Conservation (phyloP, 1,284 basidiomycete species). For the Cryptococcus wingfieldii region DNA sequence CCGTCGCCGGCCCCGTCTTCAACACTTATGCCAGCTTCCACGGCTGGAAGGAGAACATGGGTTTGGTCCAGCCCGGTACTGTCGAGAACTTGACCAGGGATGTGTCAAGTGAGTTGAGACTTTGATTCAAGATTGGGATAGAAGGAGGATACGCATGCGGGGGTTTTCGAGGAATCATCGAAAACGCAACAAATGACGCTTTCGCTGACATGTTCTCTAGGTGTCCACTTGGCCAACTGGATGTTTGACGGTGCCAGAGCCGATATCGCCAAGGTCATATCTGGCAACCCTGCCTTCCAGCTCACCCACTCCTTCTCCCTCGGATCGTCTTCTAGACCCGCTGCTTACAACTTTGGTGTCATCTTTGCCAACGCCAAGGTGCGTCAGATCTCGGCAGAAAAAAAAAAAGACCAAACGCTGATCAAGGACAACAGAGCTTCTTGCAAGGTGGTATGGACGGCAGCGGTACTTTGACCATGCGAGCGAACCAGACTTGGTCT, state of each 20-base stretch:
- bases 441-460: conserved; percentile 93
- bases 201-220: conserved; percentile 48
- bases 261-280: conserved; percentile 91
- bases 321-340: conserved; percentile 56
- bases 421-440: conserved; percentile 62
- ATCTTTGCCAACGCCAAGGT: conserved; percentile 85
- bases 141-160: too few species aligned
- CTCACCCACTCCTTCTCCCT: conserved; percentile 89
- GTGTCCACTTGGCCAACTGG: conserved; percentile 87
- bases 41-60: conserved; percentile 72
- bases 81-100: conserved; percentile 88
- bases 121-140: background rate
- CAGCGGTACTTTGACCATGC: conserved; percentile 81
- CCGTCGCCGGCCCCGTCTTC: conserved; percentile 54
- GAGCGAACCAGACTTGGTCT: conserved; percentile 87
- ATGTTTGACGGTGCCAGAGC: conserved; percentile 96
- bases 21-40: conserved; percentile 68
- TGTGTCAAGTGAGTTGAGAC: conserved; percentile 63
- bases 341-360: conserved; percentile 91
- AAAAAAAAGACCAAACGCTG: background rate
- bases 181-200: too few species aligned
- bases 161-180: background rate
- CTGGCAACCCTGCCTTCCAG: conserved; percentile 92
- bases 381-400: conserved; percentile 22
- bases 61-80: conserved; percentile 79